Percentiles rank a stretch among this genome's conserved stretches.
phyloP scores from a whole-genome alignment of 306 rosid genomes.

The Casuarina cunninghamiana region DNA sequence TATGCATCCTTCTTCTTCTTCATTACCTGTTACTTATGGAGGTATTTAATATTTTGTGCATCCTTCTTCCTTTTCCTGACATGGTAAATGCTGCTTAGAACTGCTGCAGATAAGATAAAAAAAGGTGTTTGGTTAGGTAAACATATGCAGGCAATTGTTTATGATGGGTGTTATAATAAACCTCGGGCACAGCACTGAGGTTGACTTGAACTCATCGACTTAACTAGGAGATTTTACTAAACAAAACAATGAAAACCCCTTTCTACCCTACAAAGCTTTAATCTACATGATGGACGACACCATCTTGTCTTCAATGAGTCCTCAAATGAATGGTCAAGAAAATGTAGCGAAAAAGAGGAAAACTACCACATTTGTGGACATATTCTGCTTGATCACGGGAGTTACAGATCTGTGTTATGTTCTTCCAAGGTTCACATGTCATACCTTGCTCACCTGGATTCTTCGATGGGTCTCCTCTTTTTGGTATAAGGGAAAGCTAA shows the following conservation, averaged over 20 bases:
- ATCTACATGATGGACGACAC: background rate
- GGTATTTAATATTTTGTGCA: no score
- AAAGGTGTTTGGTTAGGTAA: no score
- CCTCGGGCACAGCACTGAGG: background rate
- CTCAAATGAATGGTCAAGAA: background rate
- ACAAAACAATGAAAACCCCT: no score
- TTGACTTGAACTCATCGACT: background rate
- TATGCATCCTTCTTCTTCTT: constrained; percentile 25
- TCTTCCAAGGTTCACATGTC: background rate
- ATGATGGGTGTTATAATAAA: background rate
- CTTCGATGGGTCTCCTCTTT: background rate
- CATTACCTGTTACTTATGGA: no score
- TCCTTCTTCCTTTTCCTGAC: no score
- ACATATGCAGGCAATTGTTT: background rate
- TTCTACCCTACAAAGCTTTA: no score
- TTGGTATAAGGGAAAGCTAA: background rate
- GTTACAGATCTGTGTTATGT: background rate
- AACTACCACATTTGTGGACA: background rate
- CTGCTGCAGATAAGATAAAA: no score
- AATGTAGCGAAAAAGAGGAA: background rate
- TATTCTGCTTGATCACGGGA: background rate
- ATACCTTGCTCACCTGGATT: background rate
- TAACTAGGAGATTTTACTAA: no score
- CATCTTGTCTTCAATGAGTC: background rate
- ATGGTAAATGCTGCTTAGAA: no score